A percentile compares a stretch with the other conserved stretches of the same genome.
Conservation (phyloP, 2,329 filamentous ascomycete genomes). For the Hawksworthiomyces lignivorus region DNA sequence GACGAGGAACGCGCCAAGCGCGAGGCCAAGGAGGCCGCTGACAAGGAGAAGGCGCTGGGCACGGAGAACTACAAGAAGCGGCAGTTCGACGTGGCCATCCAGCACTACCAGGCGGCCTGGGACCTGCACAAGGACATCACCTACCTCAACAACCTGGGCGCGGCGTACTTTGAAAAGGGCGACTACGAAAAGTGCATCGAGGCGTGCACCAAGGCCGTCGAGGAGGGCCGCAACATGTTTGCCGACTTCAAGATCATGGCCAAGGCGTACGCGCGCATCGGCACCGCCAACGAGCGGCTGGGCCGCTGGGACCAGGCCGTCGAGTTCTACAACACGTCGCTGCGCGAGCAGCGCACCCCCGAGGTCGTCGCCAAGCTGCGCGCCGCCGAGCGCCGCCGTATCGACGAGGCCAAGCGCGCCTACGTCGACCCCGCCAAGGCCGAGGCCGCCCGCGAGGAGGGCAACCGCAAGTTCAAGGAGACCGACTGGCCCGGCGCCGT, state of each 20-base stretch:
- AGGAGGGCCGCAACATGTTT: constrained; percentile 80
- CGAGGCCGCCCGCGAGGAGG: constrained; percentile 88
- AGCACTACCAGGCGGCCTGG: constrained; percentile 93
- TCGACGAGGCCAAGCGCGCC: constrained; percentile 63
- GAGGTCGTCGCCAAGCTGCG: constrained; percentile 91
- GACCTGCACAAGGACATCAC: constrained; percentile 92
- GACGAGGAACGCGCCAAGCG: constrained; percentile 78
- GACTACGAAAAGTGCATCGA: constrained; percentile 86
- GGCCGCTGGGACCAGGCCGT: constrained; percentile 74
- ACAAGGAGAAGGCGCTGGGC: constrained; percentile 88
- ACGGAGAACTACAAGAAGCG: constrained; percentile 98
- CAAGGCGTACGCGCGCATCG: constrained; percentile 96
- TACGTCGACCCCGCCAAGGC: constrained; percentile 90
- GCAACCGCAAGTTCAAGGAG: constrained; percentile 96
- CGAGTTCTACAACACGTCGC: constrained; percentile 83
- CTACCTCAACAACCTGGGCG: constrained; percentile 93
- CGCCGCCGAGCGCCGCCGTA: constrained; percentile 78
- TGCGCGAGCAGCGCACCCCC: constrained; percentile 94
- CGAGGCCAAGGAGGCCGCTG: constrained; percentile 86
- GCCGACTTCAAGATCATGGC: constrained; percentile 98
- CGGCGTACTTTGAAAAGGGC: constrained; percentile 92
- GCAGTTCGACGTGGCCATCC: constrained; percentile 89
- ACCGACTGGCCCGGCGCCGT: constrained; percentile 92
- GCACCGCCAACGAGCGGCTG: constrained; percentile 84
- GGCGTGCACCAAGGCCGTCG: constrained; percentile 76